phyloP scores from a whole-genome alignment of 2,329 filamentous ascomycete species.

The Dactylonectria macrodidyma region DNA sequence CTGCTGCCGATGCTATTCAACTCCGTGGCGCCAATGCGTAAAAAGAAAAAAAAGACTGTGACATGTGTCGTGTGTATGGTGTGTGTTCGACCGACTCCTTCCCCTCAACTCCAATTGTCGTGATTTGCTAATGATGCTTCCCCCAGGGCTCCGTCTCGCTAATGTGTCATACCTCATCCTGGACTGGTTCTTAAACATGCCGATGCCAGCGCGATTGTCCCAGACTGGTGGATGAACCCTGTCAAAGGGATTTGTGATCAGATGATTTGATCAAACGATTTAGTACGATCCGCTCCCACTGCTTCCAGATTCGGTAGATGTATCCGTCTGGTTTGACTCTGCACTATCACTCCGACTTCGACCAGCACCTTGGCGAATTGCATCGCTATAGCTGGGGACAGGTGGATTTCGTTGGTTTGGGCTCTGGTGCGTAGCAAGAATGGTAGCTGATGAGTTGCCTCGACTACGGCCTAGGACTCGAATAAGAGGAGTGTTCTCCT shows the following conservation, averaged over 20 bases:
- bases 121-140: constrained; percentile 30
- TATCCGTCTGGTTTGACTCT: constrained; percentile 38
- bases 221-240: background rate
- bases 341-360: constrained; percentile 45
- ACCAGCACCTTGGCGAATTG: constrained; percentile 68
- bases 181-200: background rate
- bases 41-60: constrained; percentile 39
- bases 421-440: constrained; percentile 43
- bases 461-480: constrained; percentile 66
- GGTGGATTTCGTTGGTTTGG: constrained; percentile 65
- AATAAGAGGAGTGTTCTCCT: constrained; percentile 69
- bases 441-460: constrained; percentile 63
- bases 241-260: background rate
- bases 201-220: background rate
- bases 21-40: constrained; percentile 48
- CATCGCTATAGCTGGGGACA: constrained; percentile 87
- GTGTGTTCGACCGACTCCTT: constrained; percentile 26
- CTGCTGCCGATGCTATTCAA: constrained; percentile 42
- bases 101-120: constrained; percentile 43
- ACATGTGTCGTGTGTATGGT: constrained; percentile 42
- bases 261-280: background rate
- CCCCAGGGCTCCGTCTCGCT: constrained; percentile 19
- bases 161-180: constrained; percentile 30
- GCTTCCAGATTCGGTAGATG: constrained; percentile 20
- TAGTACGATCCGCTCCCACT: constrained; percentile 13